A percentile compares a stretch with the other conserved stretches of the same genome.
Evolutionary conservation across 164 flowering plant species (phyloP).

Genomic region (Saururus chinensis): DNA sequence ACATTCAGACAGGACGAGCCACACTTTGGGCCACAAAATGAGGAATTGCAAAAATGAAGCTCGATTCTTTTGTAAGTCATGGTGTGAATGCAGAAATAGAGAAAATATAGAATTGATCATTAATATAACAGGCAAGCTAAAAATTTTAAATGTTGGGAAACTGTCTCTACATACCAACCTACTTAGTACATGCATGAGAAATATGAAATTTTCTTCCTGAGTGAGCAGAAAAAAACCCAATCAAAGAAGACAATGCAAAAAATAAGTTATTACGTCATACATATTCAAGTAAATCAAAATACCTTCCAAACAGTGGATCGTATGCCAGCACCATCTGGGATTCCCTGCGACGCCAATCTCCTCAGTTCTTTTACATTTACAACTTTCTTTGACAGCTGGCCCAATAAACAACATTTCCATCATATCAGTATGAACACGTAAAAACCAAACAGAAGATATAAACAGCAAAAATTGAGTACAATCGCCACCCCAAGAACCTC

Average conservation of each 20-base stretch:
- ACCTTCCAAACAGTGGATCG: slow-evolving; percentile 95
- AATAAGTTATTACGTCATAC: background rate
- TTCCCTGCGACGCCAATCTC: slow-evolving; percentile 67
- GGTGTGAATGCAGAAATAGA: background rate
- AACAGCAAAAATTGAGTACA: background rate
- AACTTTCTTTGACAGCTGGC: slow-evolving; percentile 67
- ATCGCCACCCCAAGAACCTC: slow-evolving; percentile 38
- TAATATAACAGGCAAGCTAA: too few relatives aligned
- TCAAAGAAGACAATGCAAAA: too few relatives aligned
- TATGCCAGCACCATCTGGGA: slow-evolving; percentile 78
- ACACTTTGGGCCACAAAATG: too few relatives aligned
- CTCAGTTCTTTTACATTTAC: slow-evolving; percentile 59
- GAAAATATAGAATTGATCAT: background rate
- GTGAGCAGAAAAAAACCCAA: too few relatives aligned
- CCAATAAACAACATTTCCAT: background rate
- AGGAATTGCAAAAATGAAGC: too few relatives aligned
- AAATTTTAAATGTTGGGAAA: too few relatives aligned
- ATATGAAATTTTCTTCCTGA: too few relatives aligned
- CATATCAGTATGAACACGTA: background rate
- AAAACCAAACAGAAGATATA: background rate
- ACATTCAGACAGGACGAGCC: too few relatives aligned
- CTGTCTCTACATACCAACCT: too few relatives aligned
- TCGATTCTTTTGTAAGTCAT: too few relatives aligned
- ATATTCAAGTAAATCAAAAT: background rate
- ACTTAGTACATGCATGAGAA: too few relatives aligned